Evolutionary conservation across 768 basidiomycete genomes (phyloP), one percentile per base, ranked within the genome.

Genomic region (Polyporus arcularius): DNA sequence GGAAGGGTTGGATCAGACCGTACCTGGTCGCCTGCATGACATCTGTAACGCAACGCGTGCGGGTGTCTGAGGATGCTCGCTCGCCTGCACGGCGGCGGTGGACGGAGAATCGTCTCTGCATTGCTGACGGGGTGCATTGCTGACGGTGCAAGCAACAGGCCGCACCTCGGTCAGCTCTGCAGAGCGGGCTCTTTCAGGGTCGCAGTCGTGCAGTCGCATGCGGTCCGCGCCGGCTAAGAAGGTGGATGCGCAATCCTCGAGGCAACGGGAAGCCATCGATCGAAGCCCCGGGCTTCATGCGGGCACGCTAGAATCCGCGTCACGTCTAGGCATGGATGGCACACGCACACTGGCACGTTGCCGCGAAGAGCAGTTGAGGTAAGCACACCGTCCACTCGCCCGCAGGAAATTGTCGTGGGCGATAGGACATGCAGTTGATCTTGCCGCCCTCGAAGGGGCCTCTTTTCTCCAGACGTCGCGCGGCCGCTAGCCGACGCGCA

Each of bases 201-300:
- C 46, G 46, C 21, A 26, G 14, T 14, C 46, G 28, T 26, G 21
- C 26, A 48, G 46, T 26, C 46, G 46, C 14, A 26, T 26, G 46
- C 46, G 46, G 46, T 26, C 46, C 46, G 46, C 46, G 12, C 46
- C 46, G 46, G 46, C 18, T 14, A 48, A 28, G 46, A 48, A 48
- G 46, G 21, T 28, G n/a, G 18, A 14, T 26, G 12, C 26, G 26
- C 46, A 48, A 48, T 35, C 61, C 61, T 57, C 61, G 61, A 62
- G 61, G 61, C 56, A 45, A 18, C 35, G 11, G 46, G 61, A 62
- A 62, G 28, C 42, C 60, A 56, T 61, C 61, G 56, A 62, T 62
- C 38, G 61, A 62, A 57, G 52, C 52, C 52, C 54, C 60, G 10
- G 60, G 60, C 48, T 51, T 50, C 55, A 52, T 50, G 55, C 61